These are phyloP conservation scores for Mycena rebaudengoi DNA, from an alignment of 768 basidiomycete species.

Conservation along the genomic window DNA sequence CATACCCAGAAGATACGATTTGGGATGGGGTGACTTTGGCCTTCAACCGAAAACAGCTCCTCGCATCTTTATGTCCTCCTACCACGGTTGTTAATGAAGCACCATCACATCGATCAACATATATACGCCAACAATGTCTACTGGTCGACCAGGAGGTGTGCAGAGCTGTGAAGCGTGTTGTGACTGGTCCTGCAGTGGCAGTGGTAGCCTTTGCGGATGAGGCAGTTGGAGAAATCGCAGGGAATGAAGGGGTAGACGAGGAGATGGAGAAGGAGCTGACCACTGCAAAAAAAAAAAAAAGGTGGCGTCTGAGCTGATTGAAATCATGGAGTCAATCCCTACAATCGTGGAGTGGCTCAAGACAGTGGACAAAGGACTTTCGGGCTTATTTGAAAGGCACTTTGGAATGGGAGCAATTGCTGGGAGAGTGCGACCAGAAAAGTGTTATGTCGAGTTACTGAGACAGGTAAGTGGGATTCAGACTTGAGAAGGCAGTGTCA, in stretches of 20 bases:
- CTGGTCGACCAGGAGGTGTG: background rate
- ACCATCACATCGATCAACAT: background rate
- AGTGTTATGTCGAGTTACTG: background rate
- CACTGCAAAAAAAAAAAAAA: no score
- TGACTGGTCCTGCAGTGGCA: background rate
- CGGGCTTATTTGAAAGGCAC: background rate
- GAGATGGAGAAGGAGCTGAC: background rate
- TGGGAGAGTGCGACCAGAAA: no score
- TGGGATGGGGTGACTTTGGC: slow-evolving; percentile 34
- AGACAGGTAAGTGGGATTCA: background rate
- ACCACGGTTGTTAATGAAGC: background rate
- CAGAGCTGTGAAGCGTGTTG: background rate
- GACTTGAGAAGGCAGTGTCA: background rate
- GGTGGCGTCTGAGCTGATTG: no score
- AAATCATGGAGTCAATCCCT: background rate
- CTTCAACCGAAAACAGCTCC: slow-evolving; percentile 25
- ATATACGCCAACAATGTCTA: background rate
- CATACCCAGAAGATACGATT: slow-evolving; percentile 24
- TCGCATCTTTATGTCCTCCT: slow-evolving; percentile 10
- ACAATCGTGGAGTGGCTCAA: background rate
- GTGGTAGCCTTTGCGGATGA: background rate
- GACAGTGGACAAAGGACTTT: background rate
- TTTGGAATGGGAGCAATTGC: background rate
- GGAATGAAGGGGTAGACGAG: background rate
- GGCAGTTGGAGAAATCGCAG: no score